Evolutionary conservation across 352 stramenopile genomes (phyloP), one percentile per base, ranked within the genome.

Genomic region (Thalassiosira livingstoniorum): DNA sequence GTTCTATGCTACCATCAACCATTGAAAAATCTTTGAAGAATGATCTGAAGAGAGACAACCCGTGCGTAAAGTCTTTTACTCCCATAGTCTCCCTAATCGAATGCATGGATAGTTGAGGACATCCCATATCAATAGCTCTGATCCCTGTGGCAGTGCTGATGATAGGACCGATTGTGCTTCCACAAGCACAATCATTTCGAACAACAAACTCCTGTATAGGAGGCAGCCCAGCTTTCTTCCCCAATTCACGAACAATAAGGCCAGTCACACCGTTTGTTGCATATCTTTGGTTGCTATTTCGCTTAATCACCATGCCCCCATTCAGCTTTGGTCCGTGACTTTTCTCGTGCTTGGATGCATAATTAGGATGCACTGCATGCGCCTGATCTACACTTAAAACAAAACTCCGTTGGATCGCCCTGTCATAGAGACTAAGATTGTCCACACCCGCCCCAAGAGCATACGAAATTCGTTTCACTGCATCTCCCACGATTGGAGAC

Each of bases 271-370:
- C 93, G 61, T 95, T 98, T 4, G 97, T 99, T 18, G 97, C 95
- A 81, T 99, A 99, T 55, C 97, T 92, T 87, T 99, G 96, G 88
- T 99, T 99, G 35, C 93, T 92, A 86, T 99, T 99, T 85, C 97
- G 95, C 92, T 99, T 99, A 78, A 99, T 98, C n/a, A 99, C 98
- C 70, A 98, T 95, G 0, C 97, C 97, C 5, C 80, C 88, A 83
- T 98, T 97, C 77, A 99, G 93, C 72, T 94, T 93, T 13, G 97
- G 97, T 43, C 93, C 92, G 91, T 99, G 96, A 75, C 95, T 96
- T 66, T 94, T 88, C 75, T 99, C 97, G 85, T 99, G 97, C 73
- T 98, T 98, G 3, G 96, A 91, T 57, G 92, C 87, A 91, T 99
- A 99, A 82, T 99, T 99, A 7, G 98, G 97, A 91, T 99, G 98